Percentiles rank a stretch among this genome's conserved stretches.
phyloP scores from a whole-genome alignment of 345 rosid genomes.

The Moricandia moricandioides region DNA sequence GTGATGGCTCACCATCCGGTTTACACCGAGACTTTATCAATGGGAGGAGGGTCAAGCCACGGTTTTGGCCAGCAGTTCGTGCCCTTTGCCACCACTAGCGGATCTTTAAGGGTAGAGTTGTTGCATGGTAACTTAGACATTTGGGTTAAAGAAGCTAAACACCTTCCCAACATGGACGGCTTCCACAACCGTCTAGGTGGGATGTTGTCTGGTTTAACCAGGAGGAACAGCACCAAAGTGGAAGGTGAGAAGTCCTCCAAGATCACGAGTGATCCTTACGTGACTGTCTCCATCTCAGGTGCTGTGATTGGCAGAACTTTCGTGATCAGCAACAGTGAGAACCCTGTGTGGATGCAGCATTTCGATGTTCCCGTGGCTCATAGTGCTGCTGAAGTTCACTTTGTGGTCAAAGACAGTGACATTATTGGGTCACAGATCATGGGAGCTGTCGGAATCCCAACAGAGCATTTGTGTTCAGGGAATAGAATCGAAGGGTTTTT shows the following conservation, averaged over 20 bases:
- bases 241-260: constrained; percentile 43
- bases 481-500: constrained; percentile 61
- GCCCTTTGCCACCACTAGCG: constrained; percentile 55
- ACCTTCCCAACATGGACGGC: constrained; percentile 87
- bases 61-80: constrained; percentile 52
- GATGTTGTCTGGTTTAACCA: constrained; percentile 46
- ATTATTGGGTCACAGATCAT: constrained; percentile 80
- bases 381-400: constrained; percentile 67
- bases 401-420: constrained; percentile 78
- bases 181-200: constrained; percentile 70
- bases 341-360: constrained; percentile 88
- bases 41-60: constrained; percentile 70
- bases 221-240: constrained; percentile 47
- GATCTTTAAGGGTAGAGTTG: constrained; percentile 50
- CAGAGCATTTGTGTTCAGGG: constrained; percentile 49
- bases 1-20: constrained; percentile 46
- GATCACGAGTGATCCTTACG: constrained; percentile 91
- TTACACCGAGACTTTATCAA: constrained; percentile 50
- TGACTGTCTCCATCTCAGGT: constrained; percentile 58
- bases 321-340: constrained; percentile 67
- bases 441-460: constrained; percentile 77
- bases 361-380: constrained; percentile 82
- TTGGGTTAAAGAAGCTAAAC: constrained; percentile 78
- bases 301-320: constrained; percentile 86
- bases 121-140: constrained; percentile 86